phyloP scores from a whole-genome alignment of 1,139 yeast genomes.

The Yamadazyma dendronema region DNA sequence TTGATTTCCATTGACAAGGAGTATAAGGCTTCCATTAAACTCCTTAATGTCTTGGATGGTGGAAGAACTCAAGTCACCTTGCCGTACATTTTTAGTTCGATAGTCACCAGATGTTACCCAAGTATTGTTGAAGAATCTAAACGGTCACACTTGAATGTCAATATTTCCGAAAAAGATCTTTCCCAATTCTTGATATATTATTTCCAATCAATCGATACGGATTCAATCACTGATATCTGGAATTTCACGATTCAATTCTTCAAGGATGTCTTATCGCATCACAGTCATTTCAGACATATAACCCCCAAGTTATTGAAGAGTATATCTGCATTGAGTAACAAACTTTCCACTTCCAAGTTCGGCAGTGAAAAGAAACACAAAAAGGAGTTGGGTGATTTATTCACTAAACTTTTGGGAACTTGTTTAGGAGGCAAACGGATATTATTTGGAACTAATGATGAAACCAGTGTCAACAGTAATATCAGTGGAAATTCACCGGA shows the following conservation, averaged over 20 bases:
- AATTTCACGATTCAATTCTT: conserved; percentile 53
- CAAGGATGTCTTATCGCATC: conserved; percentile 53
- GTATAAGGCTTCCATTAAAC: conserved; percentile 31
- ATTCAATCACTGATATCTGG: conserved; percentile 78
- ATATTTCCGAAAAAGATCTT: conserved; percentile 40
- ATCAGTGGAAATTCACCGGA: conserved; percentile 9
- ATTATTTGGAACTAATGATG: conserved; percentile 9
- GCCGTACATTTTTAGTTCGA: conserved; percentile 61
- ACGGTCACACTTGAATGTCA: conserved; percentile 44
- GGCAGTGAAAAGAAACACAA: conserved; percentile 60
- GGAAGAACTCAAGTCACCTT: conserved; percentile 76
- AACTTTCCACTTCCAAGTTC: conserved; percentile 55
- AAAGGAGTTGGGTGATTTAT: conserved; percentile 68
- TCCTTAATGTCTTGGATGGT: conserved; percentile 79
- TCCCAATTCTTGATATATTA: conserved; percentile 58
- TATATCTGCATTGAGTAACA: conserved; percentile 50
- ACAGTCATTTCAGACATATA: conserved; percentile 46
- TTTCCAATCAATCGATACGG: conserved; percentile 64
- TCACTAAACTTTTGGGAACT: conserved; percentile 50
- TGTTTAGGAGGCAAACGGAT: conserved; percentile 21
- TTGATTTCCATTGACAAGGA: conserved; percentile 43
- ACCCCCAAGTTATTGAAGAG: conserved; percentile 54
- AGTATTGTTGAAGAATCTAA: conserved; percentile 28
- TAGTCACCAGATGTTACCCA: conserved; percentile 39
- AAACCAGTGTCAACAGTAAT: conserved; percentile 2